Percentiles rank a stretch among this genome's conserved stretches.
Conservation (phyloP, 345 rosid genomes). For the Lumnitzera littorea region DNA sequence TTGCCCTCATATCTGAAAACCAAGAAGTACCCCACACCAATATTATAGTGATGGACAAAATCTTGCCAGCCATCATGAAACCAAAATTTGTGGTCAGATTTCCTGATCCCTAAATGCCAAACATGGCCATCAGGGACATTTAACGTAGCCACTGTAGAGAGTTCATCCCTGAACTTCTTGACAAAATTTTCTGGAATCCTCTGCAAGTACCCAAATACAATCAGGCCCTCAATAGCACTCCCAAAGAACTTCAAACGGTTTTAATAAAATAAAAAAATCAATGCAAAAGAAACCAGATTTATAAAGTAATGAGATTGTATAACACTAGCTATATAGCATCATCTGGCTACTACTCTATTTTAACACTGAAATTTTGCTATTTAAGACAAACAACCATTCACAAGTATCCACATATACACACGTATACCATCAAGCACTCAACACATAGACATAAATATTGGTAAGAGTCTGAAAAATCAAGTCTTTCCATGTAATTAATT, state of each 20-base stretch:
- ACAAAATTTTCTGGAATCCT: constrained; percentile 31
- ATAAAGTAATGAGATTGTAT: too few species aligned
- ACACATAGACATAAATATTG: too few species aligned
- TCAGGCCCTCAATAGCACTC: neutral
- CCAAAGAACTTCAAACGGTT: neutral
- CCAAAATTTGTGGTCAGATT: constrained; percentile 20
- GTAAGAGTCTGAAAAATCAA: too few species aligned
- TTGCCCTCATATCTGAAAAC: constrained; percentile 29
- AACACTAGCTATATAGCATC: too few species aligned
- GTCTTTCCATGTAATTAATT: too few species aligned
- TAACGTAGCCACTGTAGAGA: constrained; percentile 23
- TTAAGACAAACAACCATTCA: too few species aligned
- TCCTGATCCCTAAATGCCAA: constrained; percentile 31
- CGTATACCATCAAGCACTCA: too few species aligned
- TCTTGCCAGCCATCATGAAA: constrained; percentile 38
- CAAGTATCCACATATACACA: too few species aligned
- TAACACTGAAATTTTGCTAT: too few species aligned
- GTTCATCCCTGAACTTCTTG: constrained; percentile 25
- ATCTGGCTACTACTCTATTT: too few species aligned
- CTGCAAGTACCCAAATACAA: constrained; percentile 16
- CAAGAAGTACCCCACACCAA: constrained; percentile 21
- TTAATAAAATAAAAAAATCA: too few species aligned
- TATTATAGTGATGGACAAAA: constrained; percentile 26
- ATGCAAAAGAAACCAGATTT: too few species aligned
- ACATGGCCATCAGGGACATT: constrained; percentile 22